These are phyloP conservation scores for Trametes coccinea DNA, from an alignment of 768 basidiomycete species.

Conservation along the genomic window DNA sequence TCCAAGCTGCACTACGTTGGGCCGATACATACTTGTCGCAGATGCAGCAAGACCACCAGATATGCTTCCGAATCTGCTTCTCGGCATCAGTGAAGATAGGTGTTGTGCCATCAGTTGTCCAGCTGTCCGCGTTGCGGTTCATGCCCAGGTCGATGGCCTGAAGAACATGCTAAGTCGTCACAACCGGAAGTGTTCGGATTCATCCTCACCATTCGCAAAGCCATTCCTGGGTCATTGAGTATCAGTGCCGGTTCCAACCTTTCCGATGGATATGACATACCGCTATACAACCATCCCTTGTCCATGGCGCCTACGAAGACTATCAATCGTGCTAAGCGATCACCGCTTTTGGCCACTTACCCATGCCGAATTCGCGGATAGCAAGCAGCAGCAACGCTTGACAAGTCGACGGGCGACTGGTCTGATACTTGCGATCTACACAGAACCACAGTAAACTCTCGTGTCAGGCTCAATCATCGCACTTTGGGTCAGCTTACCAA, in stretches of 20 bases:
- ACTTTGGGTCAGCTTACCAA: constrained; percentile 46
- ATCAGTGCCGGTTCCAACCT: background rate
- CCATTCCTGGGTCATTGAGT: constrained; percentile 43
- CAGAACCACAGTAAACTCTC: background rate
- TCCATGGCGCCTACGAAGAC: constrained; percentile 57
- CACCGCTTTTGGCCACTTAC: constrained; percentile 34
- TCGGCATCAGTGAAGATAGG: constrained; percentile 63
- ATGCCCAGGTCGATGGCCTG: constrained; percentile 81
- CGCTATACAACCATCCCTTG: constrained; percentile 83
- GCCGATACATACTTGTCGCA: constrained; percentile 58
- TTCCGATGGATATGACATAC: constrained; percentile 28
- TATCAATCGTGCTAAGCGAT: background rate
- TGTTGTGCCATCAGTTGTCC: constrained; percentile 59
- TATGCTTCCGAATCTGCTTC: constrained; percentile 69
- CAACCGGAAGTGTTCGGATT: background rate
- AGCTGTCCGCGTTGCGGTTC: constrained; percentile 75
- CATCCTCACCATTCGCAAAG: constrained; percentile 63
- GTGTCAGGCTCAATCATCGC: constrained; percentile 31
- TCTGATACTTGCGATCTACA: constrained; percentile 64
- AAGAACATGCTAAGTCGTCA: background rate
- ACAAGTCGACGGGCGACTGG: constrained; percentile 71
- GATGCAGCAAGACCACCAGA: constrained; percentile 78
- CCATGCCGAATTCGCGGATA: constrained; percentile 84
- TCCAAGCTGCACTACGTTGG: too few relatives aligned
- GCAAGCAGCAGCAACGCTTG: constrained; percentile 80